Evolutionary conservation across 345 rosid species (phyloP).

Genomic region (Eucalyptus cloeziana): DNA sequence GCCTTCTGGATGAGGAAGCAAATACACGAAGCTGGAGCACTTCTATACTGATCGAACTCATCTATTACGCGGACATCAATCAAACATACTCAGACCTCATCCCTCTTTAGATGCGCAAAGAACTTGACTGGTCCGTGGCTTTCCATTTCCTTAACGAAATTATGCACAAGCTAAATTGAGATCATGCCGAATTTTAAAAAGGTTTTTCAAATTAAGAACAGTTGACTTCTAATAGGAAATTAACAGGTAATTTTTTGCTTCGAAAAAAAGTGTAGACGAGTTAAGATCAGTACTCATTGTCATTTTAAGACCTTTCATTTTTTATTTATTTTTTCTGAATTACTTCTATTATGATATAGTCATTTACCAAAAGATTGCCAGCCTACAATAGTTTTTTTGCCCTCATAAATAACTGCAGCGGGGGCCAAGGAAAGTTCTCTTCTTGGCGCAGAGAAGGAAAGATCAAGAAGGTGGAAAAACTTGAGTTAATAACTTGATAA

Average conservation of each 20-base stretch:
- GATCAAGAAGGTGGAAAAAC: not conserved
- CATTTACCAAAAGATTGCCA: too few species aligned
- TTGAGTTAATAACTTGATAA: not conserved
- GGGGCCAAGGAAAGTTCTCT: not conserved
- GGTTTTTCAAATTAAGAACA: not conserved
- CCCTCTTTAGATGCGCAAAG: not conserved
- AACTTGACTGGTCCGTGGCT: not conserved
- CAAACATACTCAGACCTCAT: not conserved
- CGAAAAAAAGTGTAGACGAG: too few species aligned
- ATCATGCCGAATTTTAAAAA: not conserved
- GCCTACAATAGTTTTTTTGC: not conserved
- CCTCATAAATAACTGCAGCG: not conserved
- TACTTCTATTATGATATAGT: too few species aligned
- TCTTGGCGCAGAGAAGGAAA: not conserved
- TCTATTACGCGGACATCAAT: not conserved
- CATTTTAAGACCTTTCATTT: too few species aligned
- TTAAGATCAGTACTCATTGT: too few species aligned
- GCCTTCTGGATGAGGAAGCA: not conserved
- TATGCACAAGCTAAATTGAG: not conserved
- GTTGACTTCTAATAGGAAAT: not conserved
- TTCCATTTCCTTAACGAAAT: not conserved
- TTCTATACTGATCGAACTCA: not conserved
- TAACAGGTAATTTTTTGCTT: not conserved
- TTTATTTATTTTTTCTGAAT: too few species aligned
- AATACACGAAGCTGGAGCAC: too few species aligned